phyloP scores from a whole-genome alignment of 306 rosid genomes.

The Vigna nakashimae region DNA sequence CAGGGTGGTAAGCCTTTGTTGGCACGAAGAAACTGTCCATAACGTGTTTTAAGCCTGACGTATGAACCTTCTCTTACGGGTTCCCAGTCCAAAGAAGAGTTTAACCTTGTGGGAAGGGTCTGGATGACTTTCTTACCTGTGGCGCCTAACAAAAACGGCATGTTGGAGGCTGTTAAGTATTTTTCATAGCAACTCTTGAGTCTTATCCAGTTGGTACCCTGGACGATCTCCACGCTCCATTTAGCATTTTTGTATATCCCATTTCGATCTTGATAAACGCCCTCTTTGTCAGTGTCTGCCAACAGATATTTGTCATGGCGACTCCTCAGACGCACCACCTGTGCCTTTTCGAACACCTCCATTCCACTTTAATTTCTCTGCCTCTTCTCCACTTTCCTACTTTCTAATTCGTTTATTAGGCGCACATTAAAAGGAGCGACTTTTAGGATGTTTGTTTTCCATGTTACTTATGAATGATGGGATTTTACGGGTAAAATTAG shows the following conservation, averaged over 20 bases:
- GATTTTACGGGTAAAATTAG: constrained; percentile 1
- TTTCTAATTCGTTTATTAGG: too few species aligned
- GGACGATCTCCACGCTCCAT: constrained; percentile 70
- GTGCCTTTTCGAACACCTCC: constrained; percentile 73
- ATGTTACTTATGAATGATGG: neutral
- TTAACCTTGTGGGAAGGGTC: constrained; percentile 54
- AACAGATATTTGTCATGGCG: constrained; percentile 72
- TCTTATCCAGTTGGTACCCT: constrained; percentile 42
- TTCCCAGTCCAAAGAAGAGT: constrained; percentile 81
- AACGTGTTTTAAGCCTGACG: constrained; percentile 63
- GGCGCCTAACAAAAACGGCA: constrained; percentile 63
- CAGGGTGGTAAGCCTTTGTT: constrained; percentile 80
- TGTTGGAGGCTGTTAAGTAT: constrained; percentile 72
- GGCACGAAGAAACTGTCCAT: constrained; percentile 71
- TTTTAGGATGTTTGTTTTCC: constrained; percentile 7
- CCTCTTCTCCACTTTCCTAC: too few species aligned
- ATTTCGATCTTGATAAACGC: constrained; percentile 65
- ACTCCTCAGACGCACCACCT: constrained; percentile 64
- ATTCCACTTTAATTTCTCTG: constrained; percentile 31
- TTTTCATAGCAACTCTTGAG: constrained; percentile 68
- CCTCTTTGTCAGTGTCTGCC: constrained; percentile 65
- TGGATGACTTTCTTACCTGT: constrained; percentile 79
- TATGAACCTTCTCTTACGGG: constrained; percentile 66
- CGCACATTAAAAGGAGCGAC: neutral
- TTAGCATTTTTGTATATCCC: constrained; percentile 58